Percentiles rank a stretch among this genome's conserved stretches.
phyloP scores from a whole-genome alignment of 805 yeast genomes.

The Ogataea thermomethanolica region DNA sequence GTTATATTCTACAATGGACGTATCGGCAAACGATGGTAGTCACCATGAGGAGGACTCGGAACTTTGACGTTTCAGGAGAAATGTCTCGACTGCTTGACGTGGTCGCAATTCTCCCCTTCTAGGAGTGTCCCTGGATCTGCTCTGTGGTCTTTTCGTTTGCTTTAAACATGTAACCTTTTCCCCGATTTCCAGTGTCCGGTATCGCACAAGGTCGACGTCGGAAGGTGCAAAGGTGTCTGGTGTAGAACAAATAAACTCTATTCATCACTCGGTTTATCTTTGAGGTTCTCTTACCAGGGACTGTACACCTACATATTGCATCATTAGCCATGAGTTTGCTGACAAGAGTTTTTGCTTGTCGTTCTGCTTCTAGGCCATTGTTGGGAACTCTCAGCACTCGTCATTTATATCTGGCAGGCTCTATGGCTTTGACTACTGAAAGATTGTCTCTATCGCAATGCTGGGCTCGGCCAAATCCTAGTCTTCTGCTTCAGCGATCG shows the following conservation, averaged over 20 bases:
- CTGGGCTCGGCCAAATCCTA: background rate
- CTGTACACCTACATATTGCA: background rate
- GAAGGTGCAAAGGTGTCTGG: slow-evolving; percentile 4
- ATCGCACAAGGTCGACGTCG: too few relatives aligned
- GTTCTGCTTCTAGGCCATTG: slow-evolving; percentile 1
- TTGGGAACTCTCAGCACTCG: background rate
- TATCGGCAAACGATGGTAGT: background rate
- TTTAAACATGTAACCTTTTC: too few relatives aligned
- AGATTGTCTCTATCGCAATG: too few relatives aligned
- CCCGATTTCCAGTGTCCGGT: too few relatives aligned
- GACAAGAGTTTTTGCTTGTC: background rate
- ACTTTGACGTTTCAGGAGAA: too few relatives aligned
- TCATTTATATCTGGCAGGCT: background rate
- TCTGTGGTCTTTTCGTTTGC: too few relatives aligned
- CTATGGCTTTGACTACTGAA: background rate
- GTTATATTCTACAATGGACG: slow-evolving; percentile 7
- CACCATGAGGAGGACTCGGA: too few relatives aligned
- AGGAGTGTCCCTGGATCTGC: too few relatives aligned
- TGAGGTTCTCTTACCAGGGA: slow-evolving; percentile 1
- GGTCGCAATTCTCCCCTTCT: too few relatives aligned
- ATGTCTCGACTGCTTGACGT: too few relatives aligned
- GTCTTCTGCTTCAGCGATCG: background rate
- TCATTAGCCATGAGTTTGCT: background rate
- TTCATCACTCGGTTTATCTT: background rate
- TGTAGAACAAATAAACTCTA: background rate